Evolutionary conservation across 2,329 filamentous ascomycete genomes (phyloP), one percentile per base, ranked within the genome.

Genomic region (Sarocladiaceae sp.): DNA sequence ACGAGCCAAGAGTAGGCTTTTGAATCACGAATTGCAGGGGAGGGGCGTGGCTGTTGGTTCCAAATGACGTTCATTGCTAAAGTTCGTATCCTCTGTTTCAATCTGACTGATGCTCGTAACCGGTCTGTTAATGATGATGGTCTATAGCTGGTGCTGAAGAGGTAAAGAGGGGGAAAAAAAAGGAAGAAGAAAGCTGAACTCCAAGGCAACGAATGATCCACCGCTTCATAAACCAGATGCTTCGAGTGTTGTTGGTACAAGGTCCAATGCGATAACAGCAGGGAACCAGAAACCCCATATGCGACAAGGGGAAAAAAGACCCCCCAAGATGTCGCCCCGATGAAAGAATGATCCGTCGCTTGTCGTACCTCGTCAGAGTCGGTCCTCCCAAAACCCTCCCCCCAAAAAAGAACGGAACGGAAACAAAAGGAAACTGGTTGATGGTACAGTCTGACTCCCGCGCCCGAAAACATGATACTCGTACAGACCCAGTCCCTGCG

Each of bases 331-430:
- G n/a, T n/a, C n/a, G n/a, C n/a, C n/a, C n/a, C n/a, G 11, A 19
- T 41, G 37, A 41, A 41, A 20, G 37, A 41, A 19, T 41, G 37
- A 41, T 41, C 37, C 37, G 20, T 41, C 37, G 37, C 37, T 41
- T 27, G n/a, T n/a, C n/a, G n/a, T n/a, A n/a, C n/a, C n/a, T n/a
- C n/a, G n/a, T n/a, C n/a, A n/a, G n/a, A n/a, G n/a, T n/a, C n/a
- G n/a, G n/a, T n/a, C n/a, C n/a, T n/a, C n/a, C n/a, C n/a, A n/a
- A n/a, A n/a, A n/a, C n/a, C n/a, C n/a, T n/a, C n/a, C n/a, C n/a
- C n/a, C n/a, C n/a, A n/a, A n/a, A n/a, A n/a, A n/a, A n/a, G n/a
- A n/a, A 23, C n/a, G 21, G 18, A 39, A 39, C 12, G 26, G 33
- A 35, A 20, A 18, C 19, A 7, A 19, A 20, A 39, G 12, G 10